Conservation (phyloP, 441 rosid genomes). For the Populus hybrid region DNA sequence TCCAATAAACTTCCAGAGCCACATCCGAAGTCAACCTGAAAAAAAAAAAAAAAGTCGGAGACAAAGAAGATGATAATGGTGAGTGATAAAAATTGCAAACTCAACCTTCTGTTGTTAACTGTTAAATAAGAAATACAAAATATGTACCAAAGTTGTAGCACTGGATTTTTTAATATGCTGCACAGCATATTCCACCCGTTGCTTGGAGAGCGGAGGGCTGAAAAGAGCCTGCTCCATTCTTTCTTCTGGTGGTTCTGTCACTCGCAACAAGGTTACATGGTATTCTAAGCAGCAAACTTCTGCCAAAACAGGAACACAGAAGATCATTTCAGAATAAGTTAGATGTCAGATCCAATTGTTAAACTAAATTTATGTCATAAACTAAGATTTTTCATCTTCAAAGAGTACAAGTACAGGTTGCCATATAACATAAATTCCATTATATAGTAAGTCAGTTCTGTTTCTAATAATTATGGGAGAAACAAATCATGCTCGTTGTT, state of each 20-base stretch:
- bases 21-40: conserved; percentile 90
- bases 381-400: conserved; percentile 1
- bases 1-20: conserved; percentile 94
- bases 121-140: conserved; percentile 10
- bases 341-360: conserved; percentile 8
- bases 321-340: conserved; percentile 6
- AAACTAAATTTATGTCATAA: conserved; percentile 1
- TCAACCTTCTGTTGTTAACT: conserved; percentile 9
- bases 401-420: not conserved
- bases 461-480: not conserved
- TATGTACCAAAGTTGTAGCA: conserved; percentile 68
- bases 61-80: not conserved
- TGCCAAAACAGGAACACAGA: conserved; percentile 25
- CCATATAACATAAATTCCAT: not conserved
- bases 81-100: conserved; percentile 11
- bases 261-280: conserved; percentile 48
- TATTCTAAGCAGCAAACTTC: conserved; percentile 51
- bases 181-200: conserved; percentile 89
- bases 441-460: not conserved
- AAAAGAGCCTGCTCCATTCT: conserved; percentile 97
- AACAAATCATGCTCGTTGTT: not conserved
- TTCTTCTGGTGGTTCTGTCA: conserved; percentile 83
- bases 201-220: conserved; percentile 94
- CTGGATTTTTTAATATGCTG: conserved; percentile 69
- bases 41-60: conserved; percentile 1